Evolutionary conservation across 371 early-diverging fungal genomes (phyloP).

Genomic region (Mucor mucedo): DNA sequence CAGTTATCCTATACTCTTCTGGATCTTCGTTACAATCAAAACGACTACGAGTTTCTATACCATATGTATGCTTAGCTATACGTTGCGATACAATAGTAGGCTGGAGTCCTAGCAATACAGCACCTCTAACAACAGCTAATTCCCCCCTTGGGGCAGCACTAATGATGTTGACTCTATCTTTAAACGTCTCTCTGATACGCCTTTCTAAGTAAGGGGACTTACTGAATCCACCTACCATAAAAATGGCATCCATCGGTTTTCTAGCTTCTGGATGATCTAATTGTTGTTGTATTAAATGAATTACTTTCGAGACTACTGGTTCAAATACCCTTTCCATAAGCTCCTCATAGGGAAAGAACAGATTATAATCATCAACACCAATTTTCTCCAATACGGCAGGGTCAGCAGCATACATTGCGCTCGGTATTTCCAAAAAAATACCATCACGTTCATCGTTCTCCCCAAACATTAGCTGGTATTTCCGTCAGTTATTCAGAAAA

Average conservation of each 20-base stretch:
- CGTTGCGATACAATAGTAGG: conserved; percentile 61
- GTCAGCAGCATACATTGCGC: conserved; percentile 54
- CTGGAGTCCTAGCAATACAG: conserved; percentile 62
- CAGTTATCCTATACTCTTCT: conserved; percentile 57
- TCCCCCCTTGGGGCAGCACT: conserved; percentile 60
- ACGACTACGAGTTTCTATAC: conserved; percentile 63
- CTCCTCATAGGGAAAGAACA: conserved; percentile 56
- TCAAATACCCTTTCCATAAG: conserved; percentile 63
- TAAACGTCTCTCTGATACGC: conserved; percentile 47
- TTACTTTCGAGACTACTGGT: conserved; percentile 62
- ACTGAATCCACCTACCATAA: conserved; percentile 69
- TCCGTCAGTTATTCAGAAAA: background rate
- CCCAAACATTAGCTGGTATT: conserved; percentile 58
- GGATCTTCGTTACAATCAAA: conserved; percentile 60
- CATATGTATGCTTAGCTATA: conserved; percentile 64
- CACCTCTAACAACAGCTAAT: conserved; percentile 54
- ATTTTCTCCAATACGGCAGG: conserved; percentile 34
- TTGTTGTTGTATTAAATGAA: conserved; percentile 62
- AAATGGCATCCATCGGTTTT: conserved; percentile 46
- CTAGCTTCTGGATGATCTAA: conserved; percentile 47
- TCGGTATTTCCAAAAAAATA: conserved; percentile 53
- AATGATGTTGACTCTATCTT: conserved; percentile 47
- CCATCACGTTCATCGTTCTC: conserved; percentile 61
- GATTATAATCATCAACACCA: conserved; percentile 59
- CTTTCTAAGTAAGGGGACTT: conserved; percentile 61